These are phyloP conservation scores for Neonectria faginata DNA, from an alignment of 2,329 filamentous ascomycete genomes.

Conservation along the genomic window DNA sequence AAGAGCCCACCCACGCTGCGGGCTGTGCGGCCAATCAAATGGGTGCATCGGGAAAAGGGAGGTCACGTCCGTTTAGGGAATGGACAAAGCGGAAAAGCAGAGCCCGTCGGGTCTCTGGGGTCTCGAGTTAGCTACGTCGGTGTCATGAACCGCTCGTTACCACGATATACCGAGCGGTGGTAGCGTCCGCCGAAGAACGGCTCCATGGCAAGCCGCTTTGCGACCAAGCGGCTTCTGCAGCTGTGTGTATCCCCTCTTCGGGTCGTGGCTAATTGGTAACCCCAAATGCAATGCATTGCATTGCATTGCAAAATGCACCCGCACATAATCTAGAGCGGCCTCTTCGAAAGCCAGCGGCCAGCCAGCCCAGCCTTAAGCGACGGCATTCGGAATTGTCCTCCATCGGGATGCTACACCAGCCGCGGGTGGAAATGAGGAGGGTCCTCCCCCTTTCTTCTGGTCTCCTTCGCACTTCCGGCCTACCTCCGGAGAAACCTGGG, in stretches of 20 bases:
- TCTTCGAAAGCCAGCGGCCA: background rate
- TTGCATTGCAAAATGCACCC: slow-evolving; percentile 31
- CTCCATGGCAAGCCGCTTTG: slow-evolving; percentile 5
- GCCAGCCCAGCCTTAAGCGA: slow-evolving; percentile 4
- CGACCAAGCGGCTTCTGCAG: slow-evolving; percentile 11
- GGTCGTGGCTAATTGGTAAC: slow-evolving; percentile 20
- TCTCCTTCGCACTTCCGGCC: slow-evolving; percentile 25
- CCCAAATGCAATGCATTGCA: slow-evolving; percentile 25
- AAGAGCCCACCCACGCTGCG: slow-evolving; percentile 12
- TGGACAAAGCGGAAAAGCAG: slow-evolving; percentile 14
- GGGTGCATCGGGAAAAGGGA: slow-evolving; percentile 6
- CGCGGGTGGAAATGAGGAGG: slow-evolving; percentile 28
- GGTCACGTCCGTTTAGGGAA: background rate
- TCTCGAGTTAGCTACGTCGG: slow-evolving; percentile 5
- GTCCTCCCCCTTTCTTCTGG: slow-evolving; percentile 12
- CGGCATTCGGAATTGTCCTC: slow-evolving; percentile 5
- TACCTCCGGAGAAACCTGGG: slow-evolving; percentile 34
- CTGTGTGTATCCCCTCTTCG: slow-evolving; percentile 27
- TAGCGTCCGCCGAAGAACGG: slow-evolving; percentile 28
- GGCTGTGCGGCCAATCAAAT: slow-evolving; percentile 10
- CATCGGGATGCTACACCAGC: slow-evolving; percentile 15
- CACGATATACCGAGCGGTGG: slow-evolving; percentile 39
- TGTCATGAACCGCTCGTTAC: slow-evolving; percentile 39
- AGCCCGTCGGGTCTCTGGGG: slow-evolving; percentile 4
- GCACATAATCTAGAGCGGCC: slow-evolving; percentile 15